Base-by-base conservation (phyloP, 495 filamentous ascomycete species). In the Daldinia grandis region DNA sequence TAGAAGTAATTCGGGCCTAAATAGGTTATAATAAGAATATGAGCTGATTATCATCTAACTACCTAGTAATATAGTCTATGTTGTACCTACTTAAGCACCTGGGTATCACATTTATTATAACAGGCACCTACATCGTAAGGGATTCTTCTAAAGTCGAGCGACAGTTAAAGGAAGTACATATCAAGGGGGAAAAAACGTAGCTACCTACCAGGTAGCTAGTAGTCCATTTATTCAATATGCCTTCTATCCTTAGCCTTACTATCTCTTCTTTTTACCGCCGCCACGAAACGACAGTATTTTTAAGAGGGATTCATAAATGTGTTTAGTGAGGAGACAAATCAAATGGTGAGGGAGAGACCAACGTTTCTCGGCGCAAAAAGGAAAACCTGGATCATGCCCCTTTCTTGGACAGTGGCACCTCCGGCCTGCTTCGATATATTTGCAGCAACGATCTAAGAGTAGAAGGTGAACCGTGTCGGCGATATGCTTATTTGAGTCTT, bases 351-450 rank as follows among this genome's bases (percentile, higher is more conserved):
- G 28, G 62, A 50, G 58, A 65, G 63, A 71, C 67, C 54, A 50
- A 71, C 57, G 62, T 56, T 56, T 30, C 63, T 64, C 63, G 4
- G 55, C 49, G 60, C 58, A 68, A 30, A 68, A 72, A 24, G 56
- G 64, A 60, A 56, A 68, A 2, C 24, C 5, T 19, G 42, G 63
- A 42, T 58, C 40, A 42, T 42, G 33, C 44, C 54, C 42, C 61
- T 60, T 70, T 59, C 61, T 64, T 56, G 15, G 33, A 4, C 49
- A 50, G 7, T 31, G 49, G 30, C 57, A 71, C 30, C 68, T 28
- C 8, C 49, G 58, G 58, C 58, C 62, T 4, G 42, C 38, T 19
- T 14, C 21, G 53, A 71, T 27, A 35, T 62, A 42, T 38, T 63
- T 49, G 60, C 63, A 62, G 14, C 64, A 49, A 10, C 58, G 47